These are phyloP conservation scores for Pichia phayaonensis DNA, from an alignment of 805 yeast species.

Conservation along the genomic window DNA sequence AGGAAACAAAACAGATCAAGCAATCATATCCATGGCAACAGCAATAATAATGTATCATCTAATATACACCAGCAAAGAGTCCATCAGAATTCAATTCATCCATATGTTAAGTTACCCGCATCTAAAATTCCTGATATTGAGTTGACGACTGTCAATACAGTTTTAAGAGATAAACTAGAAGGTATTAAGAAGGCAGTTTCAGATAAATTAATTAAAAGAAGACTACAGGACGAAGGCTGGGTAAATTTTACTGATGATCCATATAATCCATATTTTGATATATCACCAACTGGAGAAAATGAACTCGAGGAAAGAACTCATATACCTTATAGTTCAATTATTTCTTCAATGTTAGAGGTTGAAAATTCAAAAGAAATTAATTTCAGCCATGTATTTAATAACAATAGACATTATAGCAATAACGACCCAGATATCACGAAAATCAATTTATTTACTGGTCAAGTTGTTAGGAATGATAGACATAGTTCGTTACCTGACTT, in stretches of 20 bases:
- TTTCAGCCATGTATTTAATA: constrained; percentile 36
- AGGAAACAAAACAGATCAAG: not conserved
- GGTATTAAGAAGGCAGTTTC: constrained; percentile 78
- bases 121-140: constrained; percentile 92
- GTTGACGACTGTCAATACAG: constrained; percentile 70
- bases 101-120: constrained; percentile 81
- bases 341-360: constrained; percentile 59
- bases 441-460: constrained; percentile 45
- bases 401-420: constrained; percentile 32
- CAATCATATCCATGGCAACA: not conserved
- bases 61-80: not conserved
- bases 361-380: constrained; percentile 52
- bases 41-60: not conserved
- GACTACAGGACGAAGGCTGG: constrained; percentile 64
- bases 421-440: constrained; percentile 22
- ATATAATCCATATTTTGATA: constrained; percentile 69
- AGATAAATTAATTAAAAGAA: constrained; percentile 70
- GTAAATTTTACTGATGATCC: constrained; percentile 84
- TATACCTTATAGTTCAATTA: constrained; percentile 74
- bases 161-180: constrained; percentile 65
- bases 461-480: constrained; percentile 36
- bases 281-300: constrained; percentile 44
- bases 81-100: constrained; percentile 46
- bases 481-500: constrained; percentile 34
- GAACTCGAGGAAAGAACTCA: constrained; percentile 47